Base-by-base conservation (phyloP, 805 yeast genomes). In the Cyberlindnera subsufficiens region DNA sequence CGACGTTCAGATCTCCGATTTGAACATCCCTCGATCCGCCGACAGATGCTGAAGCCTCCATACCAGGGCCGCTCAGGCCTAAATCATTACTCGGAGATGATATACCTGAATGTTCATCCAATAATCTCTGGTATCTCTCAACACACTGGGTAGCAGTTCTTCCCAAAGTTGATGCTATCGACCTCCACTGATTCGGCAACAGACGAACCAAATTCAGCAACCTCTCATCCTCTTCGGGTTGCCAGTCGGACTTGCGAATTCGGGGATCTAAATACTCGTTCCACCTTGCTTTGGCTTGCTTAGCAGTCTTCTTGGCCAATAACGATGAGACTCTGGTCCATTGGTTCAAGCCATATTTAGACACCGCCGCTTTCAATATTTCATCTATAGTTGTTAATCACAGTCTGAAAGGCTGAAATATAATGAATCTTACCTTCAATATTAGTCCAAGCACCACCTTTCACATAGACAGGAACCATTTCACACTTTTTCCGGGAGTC, bases 271-370 rank as follows among this genome's bases (percentile, higher is more conserved):
- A 66, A 77, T 83, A 89, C 56, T 91, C 96, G 39, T 69, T 71
- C 99, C 99, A 91, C 50, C 98, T 69, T 2, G 95, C 86, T 56
- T 89, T 87, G 48, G 95, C 91, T 60, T 93, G 98, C 56, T 80
- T 81, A 5, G 97, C 95, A 2, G 89, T 82, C 62, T 91, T 91
- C 59, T 85, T 79, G 6, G 87, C 82, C 30, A 91, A 66, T 36
- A 91, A 69, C 0, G 97, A 88, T 1, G 96, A 85, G 5, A 91
- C 91, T 39, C 96, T 75, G 13, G 93, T 75, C 99, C 99, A 91
- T 56, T 93, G 96, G 53, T 86, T 89, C 16, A 89, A 68, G 0
- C 99, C 99, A 61, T 91, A 91, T 58, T 91, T 93, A 32, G 93
- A 76, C 2, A 93, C 86, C 1, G 96, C 96, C 0, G 96, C 96